Base-by-base conservation (phyloP, 192 early-diverging fungal species). In the Thamnidium elegans region DNA sequence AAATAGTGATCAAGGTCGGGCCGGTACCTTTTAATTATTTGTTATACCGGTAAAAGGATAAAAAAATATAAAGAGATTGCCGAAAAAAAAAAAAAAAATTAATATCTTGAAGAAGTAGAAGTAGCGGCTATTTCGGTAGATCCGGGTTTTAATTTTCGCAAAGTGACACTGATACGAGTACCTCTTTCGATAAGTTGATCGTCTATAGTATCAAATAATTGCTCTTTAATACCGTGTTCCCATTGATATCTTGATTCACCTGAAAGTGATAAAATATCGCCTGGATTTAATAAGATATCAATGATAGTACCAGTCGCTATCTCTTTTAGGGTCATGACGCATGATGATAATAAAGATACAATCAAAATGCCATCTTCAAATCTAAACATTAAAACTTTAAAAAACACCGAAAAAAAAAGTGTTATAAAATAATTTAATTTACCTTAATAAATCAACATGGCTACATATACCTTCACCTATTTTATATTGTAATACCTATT, bases 321-420 rank as follows among this genome's bases (percentile, higher is more conserved):
- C 45, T 62, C 54, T 14, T 62, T 66, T 65, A 82, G 74, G n/a
- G 71, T 67, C 81, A 82, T 82, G 42, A 72, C 75, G 60, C 79
- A 78, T 1, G 76, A 77, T 3, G 78, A 76, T 13, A 82, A 47
- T 3, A 82, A 55, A 1, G 81, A 82, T 2, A 79, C 17, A 26
- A 82, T 74, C 9, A 82, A 30, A 20, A 82, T 76, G 1, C 81
- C 81, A 63, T 82, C 81, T 20, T 78, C 78, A 61, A 82, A 82
- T 19, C 79, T 80, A 71, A 11, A n/a, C 9, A 11, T 36, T 36
- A n/a, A n/a, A n/a, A n/a, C n/a, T n/a, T n/a, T n/a, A n/a, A n/a
- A n/a, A n/a, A n/a, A n/a, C n/a, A n/a, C n/a, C n/a, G n/a, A n/a
- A n/a, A n/a, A n/a, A n/a, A n/a, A n/a, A n/a, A n/a, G n/a, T n/a